phyloP scores from a whole-genome alignment of 2,329 filamentous ascomycete species.

The Epicoccum sorghinum region DNA sequence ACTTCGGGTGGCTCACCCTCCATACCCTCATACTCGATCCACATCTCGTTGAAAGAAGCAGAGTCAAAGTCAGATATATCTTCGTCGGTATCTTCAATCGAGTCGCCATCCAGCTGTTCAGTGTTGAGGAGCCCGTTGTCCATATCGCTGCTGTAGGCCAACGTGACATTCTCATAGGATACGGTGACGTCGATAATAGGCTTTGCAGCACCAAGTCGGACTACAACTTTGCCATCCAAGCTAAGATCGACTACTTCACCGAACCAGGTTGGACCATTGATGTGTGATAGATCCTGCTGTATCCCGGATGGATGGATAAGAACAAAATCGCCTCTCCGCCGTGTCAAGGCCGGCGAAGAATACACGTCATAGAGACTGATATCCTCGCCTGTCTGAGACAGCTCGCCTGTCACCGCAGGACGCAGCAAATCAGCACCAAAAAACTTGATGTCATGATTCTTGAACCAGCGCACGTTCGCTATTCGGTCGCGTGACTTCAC shows the following conservation, averaged over 20 bases:
- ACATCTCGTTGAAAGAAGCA: slow-evolving; percentile 45
- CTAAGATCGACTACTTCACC: slow-evolving; percentile 63
- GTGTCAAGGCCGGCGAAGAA: slow-evolving; percentile 56
- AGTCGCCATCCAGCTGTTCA: slow-evolving; percentile 35
- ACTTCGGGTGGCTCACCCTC: slow-evolving; percentile 38
- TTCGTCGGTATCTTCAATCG: slow-evolving; percentile 42
- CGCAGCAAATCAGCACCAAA: slow-evolving; percentile 48
- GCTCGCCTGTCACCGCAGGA: slow-evolving; percentile 51
- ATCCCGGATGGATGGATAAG: slow-evolving; percentile 50
- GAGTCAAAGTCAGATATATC: slow-evolving; percentile 40
- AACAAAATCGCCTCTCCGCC: slow-evolving; percentile 60
- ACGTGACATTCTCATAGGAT: slow-evolving; percentile 55
- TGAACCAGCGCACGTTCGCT: slow-evolving; percentile 62
- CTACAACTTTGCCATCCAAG: slow-evolving; percentile 58
- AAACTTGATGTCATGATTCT: slow-evolving; percentile 40
- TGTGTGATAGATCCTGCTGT: slow-evolving; percentile 10
- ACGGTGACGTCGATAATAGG: slow-evolving; percentile 59
- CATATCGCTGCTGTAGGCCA: slow-evolving; percentile 55
- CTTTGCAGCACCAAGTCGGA: slow-evolving; percentile 60
- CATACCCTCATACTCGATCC: slow-evolving; percentile 48
- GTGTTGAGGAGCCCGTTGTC: slow-evolving; percentile 38
- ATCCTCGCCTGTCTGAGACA: slow-evolving; percentile 54
- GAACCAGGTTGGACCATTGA: slow-evolving; percentile 55
- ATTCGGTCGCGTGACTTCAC: slow-evolving; percentile 63
- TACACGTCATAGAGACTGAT: slow-evolving; percentile 65